Percentiles rank a stretch among this genome's conserved stretches.
Evolutionary conservation across 1,284 basidiomycete genomes (phyloP).

Genomic region (Malassezia globosa): DNA sequence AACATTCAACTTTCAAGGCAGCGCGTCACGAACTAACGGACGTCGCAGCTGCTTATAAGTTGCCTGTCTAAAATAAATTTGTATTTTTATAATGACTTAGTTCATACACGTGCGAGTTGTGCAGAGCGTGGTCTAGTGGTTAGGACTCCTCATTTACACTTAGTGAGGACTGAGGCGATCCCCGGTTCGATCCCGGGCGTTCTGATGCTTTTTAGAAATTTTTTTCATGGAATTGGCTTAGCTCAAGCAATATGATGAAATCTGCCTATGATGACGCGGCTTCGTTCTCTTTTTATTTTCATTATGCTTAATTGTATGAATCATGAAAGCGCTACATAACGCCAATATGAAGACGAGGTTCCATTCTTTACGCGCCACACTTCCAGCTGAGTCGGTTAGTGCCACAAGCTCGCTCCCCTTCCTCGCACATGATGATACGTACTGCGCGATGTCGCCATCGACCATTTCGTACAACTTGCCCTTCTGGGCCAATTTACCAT

Average conservation of each 20-base stretch:
- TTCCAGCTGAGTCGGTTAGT: slow-evolving; percentile 26
- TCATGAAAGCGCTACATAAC: too few species aligned
- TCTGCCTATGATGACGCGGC: too few species aligned
- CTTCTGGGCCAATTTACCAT: slow-evolving; percentile 87
- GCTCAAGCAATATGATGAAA: too few species aligned
- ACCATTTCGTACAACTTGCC: slow-evolving; percentile 79
- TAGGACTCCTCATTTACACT: slow-evolving; percentile 21
- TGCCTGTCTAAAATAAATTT: too few species aligned
- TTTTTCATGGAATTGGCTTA: too few species aligned
- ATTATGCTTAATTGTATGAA: too few species aligned
- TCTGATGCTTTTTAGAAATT: slow-evolving; percentile 20
- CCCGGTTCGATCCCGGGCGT: slow-evolving; percentile 22
- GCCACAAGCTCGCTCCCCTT: neutral
- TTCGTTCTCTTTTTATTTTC: too few species aligned
- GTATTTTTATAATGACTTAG: neutral
- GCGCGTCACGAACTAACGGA: too few species aligned
- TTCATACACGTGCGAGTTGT: neutral
- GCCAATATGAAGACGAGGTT: neutral
- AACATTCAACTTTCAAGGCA: too few species aligned
- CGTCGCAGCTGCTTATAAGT: too few species aligned
- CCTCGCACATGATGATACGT: neutral
- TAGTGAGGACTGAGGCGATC: slow-evolving; percentile 18
- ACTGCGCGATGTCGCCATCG: slow-evolving; percentile 43
- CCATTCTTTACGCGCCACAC: slow-evolving; percentile 16
- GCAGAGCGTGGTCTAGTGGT: slow-evolving; percentile 22